These are phyloP conservation scores for Leishmania martiniquensis DNA, from an alignment of 208 protist genomes.

Conservation along the genomic window DNA sequence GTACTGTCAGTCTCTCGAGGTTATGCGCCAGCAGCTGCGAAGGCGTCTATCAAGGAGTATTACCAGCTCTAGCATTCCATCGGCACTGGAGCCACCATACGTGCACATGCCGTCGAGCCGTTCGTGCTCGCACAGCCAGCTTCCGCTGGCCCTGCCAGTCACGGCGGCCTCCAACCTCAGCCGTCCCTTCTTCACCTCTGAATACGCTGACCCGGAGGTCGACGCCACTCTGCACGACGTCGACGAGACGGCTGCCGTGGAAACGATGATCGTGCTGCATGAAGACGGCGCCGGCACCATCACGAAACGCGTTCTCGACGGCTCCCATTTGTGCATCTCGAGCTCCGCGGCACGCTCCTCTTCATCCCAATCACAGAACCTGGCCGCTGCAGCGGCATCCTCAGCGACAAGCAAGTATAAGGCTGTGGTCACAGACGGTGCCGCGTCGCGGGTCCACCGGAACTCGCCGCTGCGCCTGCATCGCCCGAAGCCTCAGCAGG, in stretches of 20 bases:
- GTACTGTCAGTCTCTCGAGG: constrained; percentile 43
- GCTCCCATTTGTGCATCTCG: constrained; percentile 13
- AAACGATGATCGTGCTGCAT: constrained; percentile 43
- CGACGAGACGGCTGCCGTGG: constrained; percentile 28
- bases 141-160: not conserved
- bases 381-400: not conserved
- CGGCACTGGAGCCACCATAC: not conserved
- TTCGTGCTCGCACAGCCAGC: constrained; percentile 2
- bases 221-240: constrained; percentile 49
- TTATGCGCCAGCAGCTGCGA: constrained; percentile 35
- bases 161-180: constrained; percentile 6
- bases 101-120: not conserved
- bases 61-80: not conserved
- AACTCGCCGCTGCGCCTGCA: not conserved
- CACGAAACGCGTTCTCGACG: constrained; percentile 36
- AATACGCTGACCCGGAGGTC: constrained; percentile 45
- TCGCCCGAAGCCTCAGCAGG: not conserved
- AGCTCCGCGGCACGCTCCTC: constrained; percentile 8
- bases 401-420: not conserved
- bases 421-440: not conserved
- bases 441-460: not conserved
- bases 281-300: constrained; percentile 42
- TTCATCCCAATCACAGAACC: not conserved
- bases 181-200: constrained; percentile 35
- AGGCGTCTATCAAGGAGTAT: not conserved